Base-by-base conservation (phyloP, 345 rosid genomes). In the Brassica juncea region DNA sequence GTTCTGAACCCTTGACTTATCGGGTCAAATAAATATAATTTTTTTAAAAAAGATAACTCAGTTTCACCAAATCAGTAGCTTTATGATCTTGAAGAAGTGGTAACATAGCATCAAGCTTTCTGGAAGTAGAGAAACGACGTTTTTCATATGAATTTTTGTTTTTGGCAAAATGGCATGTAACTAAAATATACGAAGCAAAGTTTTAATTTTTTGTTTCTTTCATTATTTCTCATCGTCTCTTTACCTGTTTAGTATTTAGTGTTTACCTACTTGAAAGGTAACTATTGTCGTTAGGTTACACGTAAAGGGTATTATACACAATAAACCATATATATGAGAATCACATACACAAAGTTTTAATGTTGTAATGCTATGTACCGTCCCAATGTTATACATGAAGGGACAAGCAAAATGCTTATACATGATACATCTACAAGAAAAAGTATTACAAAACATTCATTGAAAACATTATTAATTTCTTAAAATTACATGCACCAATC, bases 31-130 rank as follows among this genome's bases (percentile, higher is more conserved):
- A 34, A 6, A 34, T 34, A 34, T 34, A 5, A 4, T 32, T 32
- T 32, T 32, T 32, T 32, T 32, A 2, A 30, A 30, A 30, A 30
- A 30, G 21, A 19, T 19, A 28, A 28, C 31, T 28, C 31, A 70
- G 25, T 58, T 93, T 91, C 77, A 92, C 97, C 95, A 91, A 87
- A 80, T 92, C 97, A 34, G 97, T 91, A 3, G 91, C 89, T 34
- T 34, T 34, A 34, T 34, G 6, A 0, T 77, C 88, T 80, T 78
- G 78, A 23, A 91, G 81, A 55, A 92, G 89, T 52, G 90, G 95
- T 76, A 94, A 82, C 72, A 94, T 42, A 10, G 86, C 97, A 64
- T 94, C 99, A 55, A 92, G 83, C 83, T 94, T 94, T 80, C 47
- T 39, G 47, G 47, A 39, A 39, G 47, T 39, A 39, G 47, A 39